Percentiles rank a stretch among this genome's conserved stretches.
These are phyloP conservation scores for Ascochyta clinopodiicola DNA, from an alignment of 2,329 filamentous ascomycete species.

Conservation along the genomic window DNA sequence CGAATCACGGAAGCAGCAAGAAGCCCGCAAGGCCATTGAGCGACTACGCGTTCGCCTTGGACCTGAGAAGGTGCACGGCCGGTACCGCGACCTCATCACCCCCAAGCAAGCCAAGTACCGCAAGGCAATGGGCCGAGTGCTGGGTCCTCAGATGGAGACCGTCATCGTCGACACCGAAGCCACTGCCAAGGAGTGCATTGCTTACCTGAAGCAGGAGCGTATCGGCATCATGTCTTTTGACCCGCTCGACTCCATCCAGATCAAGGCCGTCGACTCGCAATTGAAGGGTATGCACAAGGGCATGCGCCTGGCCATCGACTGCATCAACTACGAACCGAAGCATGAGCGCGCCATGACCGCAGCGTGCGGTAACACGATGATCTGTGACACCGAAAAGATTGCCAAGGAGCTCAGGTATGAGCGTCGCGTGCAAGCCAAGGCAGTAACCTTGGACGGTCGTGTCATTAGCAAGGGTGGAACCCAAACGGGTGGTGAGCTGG, in stretches of 20 bases:
- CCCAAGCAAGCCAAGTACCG: conserved; percentile 98
- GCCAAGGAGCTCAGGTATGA: conserved; percentile 91
- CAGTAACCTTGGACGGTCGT: conserved; percentile 92
- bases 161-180: conserved; percentile 96
- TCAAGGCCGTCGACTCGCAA: conserved; percentile 86
- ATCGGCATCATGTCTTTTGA: conserved; percentile 91
- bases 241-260: conserved; percentile 95
- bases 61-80: conserved; percentile 76
- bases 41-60: conserved; percentile 90
- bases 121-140: conserved; percentile 87
- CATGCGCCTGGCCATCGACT: conserved; percentile 88
- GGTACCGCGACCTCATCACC: conserved; percentile 88
- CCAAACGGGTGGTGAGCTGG: conserved; percentile 93
- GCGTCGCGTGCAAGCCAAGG: conserved; percentile 85
- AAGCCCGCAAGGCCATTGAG: conserved; percentile 81
- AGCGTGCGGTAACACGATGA: conserved; percentile 91
- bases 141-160: conserved; percentile 92
- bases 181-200: conserved; percentile 90
- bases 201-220: conserved; percentile 90
- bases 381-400: conserved; percentile 85
- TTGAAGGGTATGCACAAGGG: conserved; percentile 87
- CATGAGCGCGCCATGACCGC: conserved; percentile 93
- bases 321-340: conserved; percentile 88
- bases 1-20: conserved; percentile 80
- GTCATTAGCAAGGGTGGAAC: conserved; percentile 96